Evolutionary conservation across 169 alveolate species (phyloP), one percentile per base, ranked within the genome.

Genomic region (Cryptosporidium meleagridis): DNA sequence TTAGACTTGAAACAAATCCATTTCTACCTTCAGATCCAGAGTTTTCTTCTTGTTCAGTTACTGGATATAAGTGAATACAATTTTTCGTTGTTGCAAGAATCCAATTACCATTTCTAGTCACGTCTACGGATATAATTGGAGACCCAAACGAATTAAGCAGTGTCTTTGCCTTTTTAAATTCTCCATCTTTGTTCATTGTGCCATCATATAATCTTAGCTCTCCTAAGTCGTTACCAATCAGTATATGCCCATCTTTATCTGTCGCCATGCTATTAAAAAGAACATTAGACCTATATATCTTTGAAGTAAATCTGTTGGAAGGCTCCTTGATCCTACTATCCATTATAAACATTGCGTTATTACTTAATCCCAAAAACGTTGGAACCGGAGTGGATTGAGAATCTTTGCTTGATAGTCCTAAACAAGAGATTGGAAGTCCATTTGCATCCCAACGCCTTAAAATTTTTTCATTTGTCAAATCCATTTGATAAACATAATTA

Each of bases 91-190:
- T 91, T 1, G 94, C 93, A 7, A 95, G 70, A n/a, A 95, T 85
- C 96, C 96, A 95, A 29, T 91, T 53, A 6, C 95, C 96, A 75
- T 94, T 95, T 33, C 85, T 55, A 29, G 95, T 85, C 1, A 93
- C 75, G 68, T 92, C 95, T 44, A 95, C 86, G 16, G 91, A 85
- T 23, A 69, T 16, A 9, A 92, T 69, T n/a, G 91, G 85, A 1
- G 85, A 91, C 14, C 94, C 85, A 48, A 91, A 85, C n/a, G 93
- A 85, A 12, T 80, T 85, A 2, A 93, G 69, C 29, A 75, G 87
- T 29, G 93, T 91, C 52, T 93, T 91, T 23, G 94, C 94, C 26
- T 85, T 62, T 65, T 92, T 87, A 71, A 84, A 94, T 69, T 75
- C 85, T 23, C 93, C 93, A 29, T 92, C 95, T 45, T 69, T 71